A percentile compares a stretch with the other conserved stretches of the same genome.
Evolutionary conservation across 345 rosid species (phyloP).

Genomic region (Linum trigynum): DNA sequence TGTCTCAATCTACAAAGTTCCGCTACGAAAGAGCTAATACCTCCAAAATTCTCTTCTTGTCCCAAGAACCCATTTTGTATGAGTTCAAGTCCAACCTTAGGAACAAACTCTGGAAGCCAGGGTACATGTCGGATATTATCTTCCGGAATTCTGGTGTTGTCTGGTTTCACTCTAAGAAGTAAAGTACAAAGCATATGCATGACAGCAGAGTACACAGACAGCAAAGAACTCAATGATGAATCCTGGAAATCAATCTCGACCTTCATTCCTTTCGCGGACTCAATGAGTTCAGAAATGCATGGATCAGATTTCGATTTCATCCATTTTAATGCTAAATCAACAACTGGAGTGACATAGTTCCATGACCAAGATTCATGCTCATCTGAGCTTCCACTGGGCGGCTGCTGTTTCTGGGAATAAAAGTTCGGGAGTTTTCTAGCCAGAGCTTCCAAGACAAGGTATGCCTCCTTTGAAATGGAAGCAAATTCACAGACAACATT

Average conservation of each 20-base stretch:
- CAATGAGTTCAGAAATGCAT: constrained; percentile 29
- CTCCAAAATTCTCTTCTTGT: constrained; percentile 25
- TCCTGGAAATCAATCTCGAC: constrained; percentile 21
- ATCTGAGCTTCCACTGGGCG: constrained; percentile 15
- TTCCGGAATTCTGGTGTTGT: constrained; percentile 16
- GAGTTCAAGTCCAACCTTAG: constrained; percentile 69
- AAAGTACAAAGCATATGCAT: constrained; percentile 55
- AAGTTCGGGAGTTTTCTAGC: constrained; percentile 62
- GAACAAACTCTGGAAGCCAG: constrained; percentile 84
- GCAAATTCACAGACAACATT: constrained; percentile 52
- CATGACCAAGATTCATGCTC: constrained; percentile 59
- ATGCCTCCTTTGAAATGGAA: constrained; percentile 63
- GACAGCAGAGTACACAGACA: constrained; percentile 66
- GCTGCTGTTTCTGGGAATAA: constrained; percentile 27
- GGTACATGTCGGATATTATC: constrained; percentile 34
- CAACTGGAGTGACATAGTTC: constrained; percentile 63
- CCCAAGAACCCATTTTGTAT: constrained; percentile 49
- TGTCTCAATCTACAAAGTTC: constrained; percentile 51
- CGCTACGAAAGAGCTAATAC: constrained; percentile 36
- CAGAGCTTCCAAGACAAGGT: constrained; percentile 64
- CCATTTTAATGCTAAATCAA: constrained; percentile 76
- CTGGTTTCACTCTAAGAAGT: constrained; percentile 54
- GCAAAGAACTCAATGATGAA: constrained; percentile 30
- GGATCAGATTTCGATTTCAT: constrained; percentile 30
- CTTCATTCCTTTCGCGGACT: constrained; percentile 21